phyloP scores from a whole-genome alignment of 305 asterid genomes.

The Lippia alba region DNA sequence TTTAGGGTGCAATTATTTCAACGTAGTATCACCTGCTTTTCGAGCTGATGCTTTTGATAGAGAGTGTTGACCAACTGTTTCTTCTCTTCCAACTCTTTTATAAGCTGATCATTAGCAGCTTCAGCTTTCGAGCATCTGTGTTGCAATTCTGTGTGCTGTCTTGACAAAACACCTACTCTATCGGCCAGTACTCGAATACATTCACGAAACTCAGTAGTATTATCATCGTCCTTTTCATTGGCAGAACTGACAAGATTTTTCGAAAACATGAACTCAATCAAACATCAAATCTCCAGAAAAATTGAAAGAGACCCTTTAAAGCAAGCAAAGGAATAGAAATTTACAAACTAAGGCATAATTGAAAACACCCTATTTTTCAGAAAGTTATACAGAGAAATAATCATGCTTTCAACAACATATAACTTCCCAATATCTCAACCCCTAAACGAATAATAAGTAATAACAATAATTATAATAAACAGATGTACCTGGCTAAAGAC shows the following conservation, averaged over 20 bases:
- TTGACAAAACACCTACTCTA: constrained; percentile 69
- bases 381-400: too few species aligned
- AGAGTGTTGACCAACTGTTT: constrained; percentile 75
- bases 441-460: not conserved
- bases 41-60: constrained; percentile 78
- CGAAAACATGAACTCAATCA: constrained; percentile 23
- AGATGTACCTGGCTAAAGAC: constrained; percentile 71
- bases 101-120: constrained; percentile 65
- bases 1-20: too few species aligned
- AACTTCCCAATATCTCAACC: too few species aligned
- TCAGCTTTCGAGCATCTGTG: constrained; percentile 81
- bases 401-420: not conserved
- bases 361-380: too few species aligned
- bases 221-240: constrained; percentile 72
- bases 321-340: too few species aligned
- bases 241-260: constrained; percentile 53
- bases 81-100: constrained; percentile 83
- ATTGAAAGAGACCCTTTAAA: too few species aligned
- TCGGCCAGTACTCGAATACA: constrained; percentile 84
- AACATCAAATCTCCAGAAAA: not conserved
- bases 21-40: constrained; percentile 74
- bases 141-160: constrained; percentile 69
- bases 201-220: constrained; percentile 77
- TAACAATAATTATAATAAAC: constrained; percentile 23
- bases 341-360: too few species aligned